Evolutionary conservation across 345 rosid genomes (phyloP), one percentile per base, ranked within the genome.

Genomic region (Hibiscus trionum): DNA sequence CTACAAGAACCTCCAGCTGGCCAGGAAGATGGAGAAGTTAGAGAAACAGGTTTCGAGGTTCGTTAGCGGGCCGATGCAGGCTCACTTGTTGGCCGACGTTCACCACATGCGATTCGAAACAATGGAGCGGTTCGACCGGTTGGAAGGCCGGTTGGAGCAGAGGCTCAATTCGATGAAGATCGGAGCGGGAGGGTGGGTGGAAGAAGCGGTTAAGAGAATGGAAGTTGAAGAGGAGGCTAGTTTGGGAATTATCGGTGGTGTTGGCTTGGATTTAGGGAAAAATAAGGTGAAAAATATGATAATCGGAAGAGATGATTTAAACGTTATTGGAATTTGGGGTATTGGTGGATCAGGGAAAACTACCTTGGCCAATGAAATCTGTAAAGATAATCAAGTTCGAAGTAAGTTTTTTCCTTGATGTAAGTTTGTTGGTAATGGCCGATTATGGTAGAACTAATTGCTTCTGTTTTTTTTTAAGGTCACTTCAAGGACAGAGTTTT

Each of bases 261-360:
- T 79, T 12, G 89, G 93, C 4, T 70, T 90, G 79, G 87, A 87
- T 73, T 71, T 81, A 16, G 99, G 93, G 15, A 91, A 85, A 86
- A 86, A 37, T 68, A 84, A 82, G 63, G 97, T 91, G 62, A 85
- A 90, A 81, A 90, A 89, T 80, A 86, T 88, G 96, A n/a, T 94
- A 19, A 76, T 82, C 10, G 84, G 29, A 21, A 70, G 79, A 17
- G 84, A 88, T 0, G 74, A 70, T 65, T 63, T 73, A 17, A 74
- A 70, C 31, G 65, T 90, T 66, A 59, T 89, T 56, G 97, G 93
- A 63, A 90, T 91, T 50, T 66, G 70, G 72, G 97, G 99, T 3
- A 91, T 90, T 74, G 99, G 96, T 0, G 98, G 97, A 19, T 91
- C 90, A 0, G 98, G 98, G 0, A 94, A 94, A 67, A 91, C 98